Conservation (phyloP, 2,329 filamentous ascomycete species). For the Aaosphaeria arxii region DNA sequence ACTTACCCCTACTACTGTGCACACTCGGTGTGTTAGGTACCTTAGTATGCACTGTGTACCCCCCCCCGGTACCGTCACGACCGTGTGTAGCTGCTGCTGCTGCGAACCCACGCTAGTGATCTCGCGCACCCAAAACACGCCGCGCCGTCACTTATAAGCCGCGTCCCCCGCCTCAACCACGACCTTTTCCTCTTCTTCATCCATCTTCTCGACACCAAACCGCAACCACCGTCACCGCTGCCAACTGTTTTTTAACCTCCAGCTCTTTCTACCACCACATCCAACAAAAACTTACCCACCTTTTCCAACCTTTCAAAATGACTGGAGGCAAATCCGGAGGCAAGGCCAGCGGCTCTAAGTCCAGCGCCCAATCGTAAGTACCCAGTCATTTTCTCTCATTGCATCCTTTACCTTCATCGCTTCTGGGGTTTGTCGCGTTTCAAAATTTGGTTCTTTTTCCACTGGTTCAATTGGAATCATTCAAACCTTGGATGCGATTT, state of each 20-base stretch:
- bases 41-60: too few relatives aligned
- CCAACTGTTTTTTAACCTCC: slow-evolving; percentile 5
- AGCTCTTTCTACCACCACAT: slow-evolving; percentile 13
- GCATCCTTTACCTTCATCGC: slow-evolving; percentile 6
- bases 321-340: slow-evolving; percentile 99
- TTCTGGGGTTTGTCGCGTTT: slow-evolving; percentile 21
- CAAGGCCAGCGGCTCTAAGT: slow-evolving; percentile 98
- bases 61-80: too few relatives aligned
- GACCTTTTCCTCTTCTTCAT: slow-evolving; percentile 36
- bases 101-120: slow-evolving; percentile 30
- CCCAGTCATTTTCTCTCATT: slow-evolving; percentile 4
- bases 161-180: slow-evolving; percentile 31
- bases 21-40: too few relatives aligned
- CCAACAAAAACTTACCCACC: slow-evolving; percentile 25
- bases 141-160: slow-evolving; percentile 39
- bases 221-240: not conserved
- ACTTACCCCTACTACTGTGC: too few relatives aligned
- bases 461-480: not conserved
- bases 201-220: slow-evolving; percentile 35
- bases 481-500: not conserved
- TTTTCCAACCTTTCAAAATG: slow-evolving; percentile 72
- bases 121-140: slow-evolving; percentile 39
- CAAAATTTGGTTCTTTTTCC: slow-evolving; percentile 12
- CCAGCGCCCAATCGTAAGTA: slow-evolving; percentile 94
- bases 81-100: slow-evolving; percentile 7